These are phyloP conservation scores for Malbranchea cinnamomea DNA, from an alignment of 2,329 filamentous ascomycete genomes.

Conservation along the genomic window DNA sequence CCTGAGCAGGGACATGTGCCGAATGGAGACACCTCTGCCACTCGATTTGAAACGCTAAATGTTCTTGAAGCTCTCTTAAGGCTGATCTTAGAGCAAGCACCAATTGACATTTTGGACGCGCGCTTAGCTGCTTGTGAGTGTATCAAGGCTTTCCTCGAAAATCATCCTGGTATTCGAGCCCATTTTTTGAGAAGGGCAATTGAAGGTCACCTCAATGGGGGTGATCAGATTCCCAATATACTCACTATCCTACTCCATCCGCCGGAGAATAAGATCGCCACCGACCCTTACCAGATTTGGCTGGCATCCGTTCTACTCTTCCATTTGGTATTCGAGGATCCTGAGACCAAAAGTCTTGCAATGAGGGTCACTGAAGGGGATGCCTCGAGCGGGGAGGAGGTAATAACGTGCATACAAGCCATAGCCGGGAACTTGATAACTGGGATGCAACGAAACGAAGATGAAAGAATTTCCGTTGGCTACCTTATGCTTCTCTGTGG, in stretches of 20 bases:
- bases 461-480: slow-evolving; percentile 64
- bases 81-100: slow-evolving; percentile 54
- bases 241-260: slow-evolving; percentile 66
- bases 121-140: slow-evolving; percentile 78
- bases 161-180: slow-evolving; percentile 62
- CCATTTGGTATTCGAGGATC: slow-evolving; percentile 69
- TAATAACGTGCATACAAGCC: slow-evolving; percentile 83
- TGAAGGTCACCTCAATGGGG: slow-evolving; percentile 62
- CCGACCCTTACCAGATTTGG: slow-evolving; percentile 78
- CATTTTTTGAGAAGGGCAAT: slow-evolving; percentile 85
- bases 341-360: slow-evolving; percentile 61
- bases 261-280: slow-evolving; percentile 42
- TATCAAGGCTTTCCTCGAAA: slow-evolving; percentile 80
- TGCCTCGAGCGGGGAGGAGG: slow-evolving; percentile 77
- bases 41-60: slow-evolving; percentile 52
- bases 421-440: slow-evolving; percentile 74
- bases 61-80: slow-evolving; percentile 90
- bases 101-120: slow-evolving; percentile 57
- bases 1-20: slow-evolving; percentile 16
- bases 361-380: slow-evolving; percentile 82
- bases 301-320: slow-evolving; percentile 78
- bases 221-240: slow-evolving; percentile 76
- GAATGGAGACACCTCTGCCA: slow-evolving; percentile 25
- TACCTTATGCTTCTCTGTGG: slow-evolving; percentile 80
- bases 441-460: slow-evolving; percentile 59